Base-by-base conservation (phyloP, 2,329 filamentous ascomycete species). In the Talaromyces pinophilus region DNA sequence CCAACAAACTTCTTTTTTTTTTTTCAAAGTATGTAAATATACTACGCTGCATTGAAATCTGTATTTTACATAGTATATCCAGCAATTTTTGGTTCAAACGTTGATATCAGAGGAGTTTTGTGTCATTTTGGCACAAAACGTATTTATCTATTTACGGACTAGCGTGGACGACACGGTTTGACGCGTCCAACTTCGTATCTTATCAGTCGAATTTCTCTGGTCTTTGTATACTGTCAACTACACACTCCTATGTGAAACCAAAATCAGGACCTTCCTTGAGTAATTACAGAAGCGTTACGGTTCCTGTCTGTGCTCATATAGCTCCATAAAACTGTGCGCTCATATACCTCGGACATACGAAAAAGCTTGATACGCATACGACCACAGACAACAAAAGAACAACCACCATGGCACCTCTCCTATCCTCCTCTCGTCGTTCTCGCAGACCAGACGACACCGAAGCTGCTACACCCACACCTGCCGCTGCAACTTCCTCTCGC, bases 161-260 rank as follows among this genome's bases (percentile, higher is more conserved):
- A 78, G 76, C 71, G 72, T 52, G 3, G 70, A 71, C 72, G 74
- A 73, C 75, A 72, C 75, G 75, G 69, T 64, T 52, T 42, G 10
- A 8, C 46, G 60, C 55, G 28, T 59, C 3, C 50, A 54, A 19
- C 28, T 33, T 30, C 22, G 7, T 57, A 57, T 57, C 54, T 57
- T 57, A 57, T 57, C 54, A 57, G 54, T 25, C 6, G 33, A 11
- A 22, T 57, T 38, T 57, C 33, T 35, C 15, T 25, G 15, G 10
- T 33, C n/a, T 57, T 40, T 38, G 5, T 8, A 40, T 38, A 25
- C 3, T 15, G 6, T 19, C 54, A 38, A 25, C 30, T 38, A 22
- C 54, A 40, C 13, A 25, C 19, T 35, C 10, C 15, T 22, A 25
- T 22, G 13, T 4, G 11, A 17, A n/a, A 10, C 19, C n/a, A 57